These are phyloP conservation scores for Fraxinus albicans DNA, from an alignment of 305 asterid genomes.

Conservation along the genomic window DNA sequence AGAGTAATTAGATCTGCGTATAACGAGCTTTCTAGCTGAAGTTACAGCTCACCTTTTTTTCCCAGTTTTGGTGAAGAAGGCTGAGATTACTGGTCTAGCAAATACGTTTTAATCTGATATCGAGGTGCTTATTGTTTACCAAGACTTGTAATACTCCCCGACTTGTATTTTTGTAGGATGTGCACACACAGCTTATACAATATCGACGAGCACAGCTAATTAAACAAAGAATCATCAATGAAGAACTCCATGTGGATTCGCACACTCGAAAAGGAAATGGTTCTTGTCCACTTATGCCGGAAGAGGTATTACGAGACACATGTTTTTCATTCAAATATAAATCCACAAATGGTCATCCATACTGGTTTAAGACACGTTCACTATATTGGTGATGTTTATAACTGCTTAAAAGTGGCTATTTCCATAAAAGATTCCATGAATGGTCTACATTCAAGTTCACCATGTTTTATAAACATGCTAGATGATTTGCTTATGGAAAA, in stretches of 20 bases:
- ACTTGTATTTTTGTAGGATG: slow-evolving; percentile 48
- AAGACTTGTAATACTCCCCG: not conserved
- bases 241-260: slow-evolving; percentile 67
- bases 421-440: not conserved
- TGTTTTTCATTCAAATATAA: slow-evolving; percentile 2
- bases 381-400: not conserved
- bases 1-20: not conserved
- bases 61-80: not conserved
- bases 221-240: slow-evolving; percentile 63
- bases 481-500: not conserved
- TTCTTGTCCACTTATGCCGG: slow-evolving; percentile 92
- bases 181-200: slow-evolving; percentile 87
- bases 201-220: slow-evolving; percentile 82
- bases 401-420: not conserved
- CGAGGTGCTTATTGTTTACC: not conserved
- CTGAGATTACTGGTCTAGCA: not conserved
- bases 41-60: not conserved
- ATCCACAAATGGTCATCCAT: not conserved
- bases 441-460: not conserved
- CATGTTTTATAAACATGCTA: not conserved
- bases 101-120: not conserved
- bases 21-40: not conserved
- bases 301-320: slow-evolving; percentile 60
- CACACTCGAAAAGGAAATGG: slow-evolving; percentile 70
- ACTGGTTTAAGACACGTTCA: not conserved